Base-by-base conservation (phyloP, 345 rosid species). In the Populus nigra region DNA sequence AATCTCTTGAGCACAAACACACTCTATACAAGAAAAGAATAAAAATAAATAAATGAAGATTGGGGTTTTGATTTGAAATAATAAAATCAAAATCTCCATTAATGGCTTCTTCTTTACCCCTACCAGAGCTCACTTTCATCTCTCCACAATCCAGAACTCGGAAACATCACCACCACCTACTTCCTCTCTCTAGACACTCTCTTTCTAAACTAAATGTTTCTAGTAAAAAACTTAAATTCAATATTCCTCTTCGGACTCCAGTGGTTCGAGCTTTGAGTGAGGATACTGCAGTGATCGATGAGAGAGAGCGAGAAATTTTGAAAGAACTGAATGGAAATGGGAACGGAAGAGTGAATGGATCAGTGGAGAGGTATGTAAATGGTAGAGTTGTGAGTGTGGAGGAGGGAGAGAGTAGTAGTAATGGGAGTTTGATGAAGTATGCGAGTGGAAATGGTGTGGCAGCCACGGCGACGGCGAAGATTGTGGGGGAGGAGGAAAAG, bases 361-460 rank as follows among this genome's bases (percentile, higher is more conserved):
- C 41, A 70, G 71, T 31, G 74, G 61, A 72, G 53, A 76, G 72
- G 47, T 75, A 76, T 67, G 55, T 55, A 22, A 89, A 89, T 71
- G 86, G 84, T 38, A 82, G 73, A 17, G 55, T 79, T 45, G 70
- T 8, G 61, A 65, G 31, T 67, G 73, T 75, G 57, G 69, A 31
- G 72, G 84, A 73, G 68, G 55, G 80, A 69, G 33, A 55, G 23
- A 35, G 77, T 25, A 55, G 71, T 49, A 79, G 47, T 45, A 88
- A 89, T 81, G 94, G 93, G 68, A 87, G 91, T 80, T 84, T 91
- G 85, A 85, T 78, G 80, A 89, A 87, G 89, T 90, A 91, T 77
- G 91, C 77, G 66, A 90, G 89, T 65, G 91, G 91, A 17, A 88
- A 84, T 76, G 71, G 78, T 73, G 55, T 82, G 73, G 59, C 57